phyloP scores from a whole-genome alignment of 805 yeast species.

The Candida montana region DNA sequence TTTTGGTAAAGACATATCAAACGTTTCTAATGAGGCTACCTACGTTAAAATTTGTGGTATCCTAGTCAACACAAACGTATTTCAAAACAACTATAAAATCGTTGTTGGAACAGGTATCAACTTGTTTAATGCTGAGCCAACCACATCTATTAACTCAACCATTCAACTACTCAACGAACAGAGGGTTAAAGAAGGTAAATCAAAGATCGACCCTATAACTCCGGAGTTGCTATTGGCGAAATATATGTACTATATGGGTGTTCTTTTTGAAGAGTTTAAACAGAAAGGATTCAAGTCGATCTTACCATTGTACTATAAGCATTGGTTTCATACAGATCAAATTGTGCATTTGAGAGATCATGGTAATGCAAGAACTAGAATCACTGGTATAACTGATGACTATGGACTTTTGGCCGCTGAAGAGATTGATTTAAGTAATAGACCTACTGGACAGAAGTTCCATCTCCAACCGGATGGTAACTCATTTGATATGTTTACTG shows the following conservation, averaged over 20 bases:
- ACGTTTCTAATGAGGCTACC: conserved; percentile 54
- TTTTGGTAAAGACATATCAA: conserved; percentile 35
- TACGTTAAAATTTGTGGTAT: conserved; percentile 81
- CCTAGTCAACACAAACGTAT: conserved; percentile 69
- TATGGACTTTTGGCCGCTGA: conserved; percentile 79
- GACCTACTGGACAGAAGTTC: conserved; percentile 47
- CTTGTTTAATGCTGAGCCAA: conserved; percentile 80
- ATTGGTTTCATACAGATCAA: conserved; percentile 84
- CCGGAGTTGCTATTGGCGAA: conserved; percentile 59
- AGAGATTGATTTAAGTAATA: conserved; percentile 46
- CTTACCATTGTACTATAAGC: conserved; percentile 62
- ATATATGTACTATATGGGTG: conserved; percentile 59
- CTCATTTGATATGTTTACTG: conserved; percentile 91
- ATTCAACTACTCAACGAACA: conserved; percentile 54
- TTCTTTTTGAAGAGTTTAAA: conserved; percentile 53
- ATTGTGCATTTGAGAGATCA: conserved; percentile 60
- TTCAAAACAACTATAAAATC: conserved; percentile 54
- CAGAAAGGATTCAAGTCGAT: conserved; percentile 64
- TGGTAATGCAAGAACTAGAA: conserved; percentile 49
- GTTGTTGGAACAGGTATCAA: conserved; percentile 88
- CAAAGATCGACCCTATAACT: conserved; percentile 21
- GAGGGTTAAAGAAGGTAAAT: conserved; percentile 36
- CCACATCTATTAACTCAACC: conserved; percentile 78
- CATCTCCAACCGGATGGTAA: conserved; percentile 96
- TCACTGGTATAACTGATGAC: conserved; percentile 78